Evolutionary conservation across 805 yeast species (phyloP), one percentile per base, ranked within the genome.

Genomic region (Metschnikowia colocasiae): DNA sequence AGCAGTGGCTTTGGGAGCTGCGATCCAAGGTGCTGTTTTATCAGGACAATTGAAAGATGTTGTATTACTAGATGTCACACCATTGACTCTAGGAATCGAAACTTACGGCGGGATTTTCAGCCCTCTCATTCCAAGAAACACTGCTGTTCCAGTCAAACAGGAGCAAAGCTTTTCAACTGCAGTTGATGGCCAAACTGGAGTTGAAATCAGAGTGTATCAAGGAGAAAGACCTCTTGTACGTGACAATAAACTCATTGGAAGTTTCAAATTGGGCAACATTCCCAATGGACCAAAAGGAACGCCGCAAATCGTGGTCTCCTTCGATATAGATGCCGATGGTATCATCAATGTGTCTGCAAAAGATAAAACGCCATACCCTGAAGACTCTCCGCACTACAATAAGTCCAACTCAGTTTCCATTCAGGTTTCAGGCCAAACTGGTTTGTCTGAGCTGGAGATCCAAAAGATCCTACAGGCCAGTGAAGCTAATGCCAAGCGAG

Each of bases 41-140:
- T 56, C 63, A 8, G 66, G 66, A 12, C 59, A 61, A 35, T 52
- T 62, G 23, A 58, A 53, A 45, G 59, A 62, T 37, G 66, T 61
- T 18, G 62, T 61, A 6, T 54, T 62, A 23, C 46, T 62, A 30
- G 66, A 62, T 43, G 66, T 62, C 20, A 62, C 65, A 1, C 66
- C 66, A 3, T 52, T 62, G 22, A 55, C 63, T 10, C 45, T 62
- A 16, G 95, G 95, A 48, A 86, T 86, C 57, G 95, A 86, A 64
- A 85, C 92, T 1, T 86, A 84, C 58, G 94, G 95, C 37, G 94
- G 94, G 45, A 81, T 86, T 16, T 85, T 85, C 73, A 80, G 89
- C 45, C 89, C 90, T 32, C 72, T 86, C 59, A 85, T 86, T 47
- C 83, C 89, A 41, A 74, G 94, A 62, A 86, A 86, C 65, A 76